A percentile compares a stretch with the other conserved stretches of the same genome.
phyloP scores from a whole-genome alignment of 164 flowering plant genomes.

The Liriodendron chinense region DNA sequence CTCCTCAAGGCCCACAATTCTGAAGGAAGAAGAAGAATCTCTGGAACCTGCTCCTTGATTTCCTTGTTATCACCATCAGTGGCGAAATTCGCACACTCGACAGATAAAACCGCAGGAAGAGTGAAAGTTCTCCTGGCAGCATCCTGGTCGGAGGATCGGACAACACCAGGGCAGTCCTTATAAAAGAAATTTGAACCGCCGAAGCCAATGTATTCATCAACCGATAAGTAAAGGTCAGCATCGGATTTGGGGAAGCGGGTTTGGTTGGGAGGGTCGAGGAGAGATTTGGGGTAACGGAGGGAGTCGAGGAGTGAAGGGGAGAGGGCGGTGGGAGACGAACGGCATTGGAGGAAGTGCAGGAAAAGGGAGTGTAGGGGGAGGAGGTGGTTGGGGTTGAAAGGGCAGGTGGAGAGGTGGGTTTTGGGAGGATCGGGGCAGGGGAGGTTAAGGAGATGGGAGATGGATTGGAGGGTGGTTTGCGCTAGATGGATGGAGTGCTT shows the following conservation, averaged over 20 bases:
- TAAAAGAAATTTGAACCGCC: conserved; percentile 52
- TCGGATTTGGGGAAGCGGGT: conserved; percentile 17
- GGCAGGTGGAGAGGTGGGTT: conserved; percentile 43
- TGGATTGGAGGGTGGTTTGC: conserved; percentile 28
- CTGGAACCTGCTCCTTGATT: neutral
- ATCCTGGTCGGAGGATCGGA: conserved; percentile 29
- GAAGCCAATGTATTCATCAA: conserved; percentile 43
- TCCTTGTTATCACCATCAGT: conserved; percentile 9
- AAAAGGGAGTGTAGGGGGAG: conserved; percentile 67
- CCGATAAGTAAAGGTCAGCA: conserved; percentile 46
- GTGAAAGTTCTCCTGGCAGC: conserved; percentile 33
- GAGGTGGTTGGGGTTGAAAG: conserved; percentile 57
- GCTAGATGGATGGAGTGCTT: conserved; percentile 38
- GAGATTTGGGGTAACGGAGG: conserved; percentile 47
- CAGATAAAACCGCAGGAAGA: conserved; percentile 51
- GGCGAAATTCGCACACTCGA: conserved; percentile 50
- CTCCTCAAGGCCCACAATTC: conserved; percentile 48
- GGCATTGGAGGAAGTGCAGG: conserved; percentile 67
- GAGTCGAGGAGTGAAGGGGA: conserved; percentile 21
- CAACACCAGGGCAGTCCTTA: conserved; percentile 71
- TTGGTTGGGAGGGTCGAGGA: conserved; percentile 23
- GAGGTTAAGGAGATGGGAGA: conserved; percentile 25
- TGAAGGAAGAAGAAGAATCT: conserved; percentile 53
- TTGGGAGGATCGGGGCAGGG: conserved; percentile 5
- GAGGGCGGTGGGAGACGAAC: conserved; percentile 29